These are phyloP conservation scores for Sarocladium kiliense DNA, from an alignment of 2,329 filamentous ascomycete genomes.

Conservation along the genomic window DNA sequence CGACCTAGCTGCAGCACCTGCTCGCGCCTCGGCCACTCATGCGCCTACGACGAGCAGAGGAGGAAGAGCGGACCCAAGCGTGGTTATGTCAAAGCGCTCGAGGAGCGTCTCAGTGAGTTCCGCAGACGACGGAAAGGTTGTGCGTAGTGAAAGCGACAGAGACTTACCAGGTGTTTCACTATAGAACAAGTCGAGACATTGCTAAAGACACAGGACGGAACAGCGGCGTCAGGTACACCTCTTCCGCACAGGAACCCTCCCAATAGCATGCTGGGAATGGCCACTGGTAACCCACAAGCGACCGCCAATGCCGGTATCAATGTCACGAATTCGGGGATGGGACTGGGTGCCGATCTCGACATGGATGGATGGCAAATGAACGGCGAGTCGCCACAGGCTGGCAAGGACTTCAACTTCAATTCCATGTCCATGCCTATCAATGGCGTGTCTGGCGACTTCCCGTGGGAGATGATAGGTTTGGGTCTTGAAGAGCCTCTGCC, in stretches of 20 bases:
- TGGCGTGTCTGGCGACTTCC: slow-evolving; percentile 52
- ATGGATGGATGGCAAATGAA: slow-evolving; percentile 52
- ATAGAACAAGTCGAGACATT: slow-evolving; percentile 89
- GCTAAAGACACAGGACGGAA: slow-evolving; percentile 70
- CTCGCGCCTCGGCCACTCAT: slow-evolving; percentile 77
- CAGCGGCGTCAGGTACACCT: slow-evolving; percentile 11
- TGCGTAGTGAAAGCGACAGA: background rate
- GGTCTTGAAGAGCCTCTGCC: slow-evolving; percentile 56
- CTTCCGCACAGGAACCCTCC: slow-evolving; percentile 17
- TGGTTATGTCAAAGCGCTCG: slow-evolving; percentile 89
- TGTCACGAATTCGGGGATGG: slow-evolving; percentile 36
- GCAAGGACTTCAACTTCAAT: slow-evolving; percentile 54
- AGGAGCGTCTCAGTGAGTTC: slow-evolving; percentile 79
- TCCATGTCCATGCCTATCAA: slow-evolving; percentile 44
- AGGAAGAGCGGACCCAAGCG: slow-evolving; percentile 93
- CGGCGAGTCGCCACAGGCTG: slow-evolving; percentile 46
- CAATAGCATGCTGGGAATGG: slow-evolving; percentile 23
- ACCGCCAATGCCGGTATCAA: slow-evolving; percentile 12
- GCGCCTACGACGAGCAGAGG: slow-evolving; percentile 86
- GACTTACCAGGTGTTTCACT: background rate
- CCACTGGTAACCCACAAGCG: slow-evolving; percentile 23
- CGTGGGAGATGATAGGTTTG: slow-evolving; percentile 71
- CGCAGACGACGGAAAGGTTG: background rate
- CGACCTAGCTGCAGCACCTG: slow-evolving; percentile 87
- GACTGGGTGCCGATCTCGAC: slow-evolving; percentile 41